Evolutionary conservation across 148 eudicot genomes (phyloP), one percentile per base, ranked within the genome.

Genomic region (Euryodendron excelsum): DNA sequence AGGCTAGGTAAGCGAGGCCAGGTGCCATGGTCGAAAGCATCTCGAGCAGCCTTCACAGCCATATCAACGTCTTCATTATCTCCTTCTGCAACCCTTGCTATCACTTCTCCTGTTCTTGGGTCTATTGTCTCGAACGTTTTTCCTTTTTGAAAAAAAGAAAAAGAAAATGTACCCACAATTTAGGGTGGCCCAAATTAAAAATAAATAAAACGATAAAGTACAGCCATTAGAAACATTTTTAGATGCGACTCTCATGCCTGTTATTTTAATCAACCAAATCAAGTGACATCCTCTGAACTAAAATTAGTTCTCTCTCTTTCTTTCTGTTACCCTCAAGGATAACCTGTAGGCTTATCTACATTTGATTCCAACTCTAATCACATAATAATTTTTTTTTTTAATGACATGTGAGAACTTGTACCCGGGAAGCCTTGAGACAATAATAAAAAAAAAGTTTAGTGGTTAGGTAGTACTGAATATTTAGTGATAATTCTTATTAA

Each of bases 21-120:
- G 0, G 96, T 89, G 6, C 98, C 98, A 77, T 89, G 84, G 69
- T 93, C 98, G 36, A 93, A 93, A 47, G 98, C 98, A 41, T 86
- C 81, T 39, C 98, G 95, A 12, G 98, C 98, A 36, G 94, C 93
- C 56, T 84, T 86, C 34, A 91, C 98, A 5, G 96, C 98, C 47
- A 91, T 80, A 52, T 91, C 92, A 61, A 93, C 77, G 55, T 93
- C 98, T 55, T 85, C 92, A 48, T 83, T 84, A 56, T 84, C 90
- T 50, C 98, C 98, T 85, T 93, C 92, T 0, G 94, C 89, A 7
- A 93, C 77, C 17, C 67, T 87, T 84, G 91, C 88, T 78, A 89
- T 89, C 33, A 84, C 87, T 74, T 93, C 90, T 21, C 80, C 98
- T n/a, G 79, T 90, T 79, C 98, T 88, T 64, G 98, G 98, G 75